Percentiles rank a stretch among this genome's conserved stretches.
Evolutionary conservation across 306 rosid genomes (phyloP).

Genomic region (Prunus dulcis): DNA sequence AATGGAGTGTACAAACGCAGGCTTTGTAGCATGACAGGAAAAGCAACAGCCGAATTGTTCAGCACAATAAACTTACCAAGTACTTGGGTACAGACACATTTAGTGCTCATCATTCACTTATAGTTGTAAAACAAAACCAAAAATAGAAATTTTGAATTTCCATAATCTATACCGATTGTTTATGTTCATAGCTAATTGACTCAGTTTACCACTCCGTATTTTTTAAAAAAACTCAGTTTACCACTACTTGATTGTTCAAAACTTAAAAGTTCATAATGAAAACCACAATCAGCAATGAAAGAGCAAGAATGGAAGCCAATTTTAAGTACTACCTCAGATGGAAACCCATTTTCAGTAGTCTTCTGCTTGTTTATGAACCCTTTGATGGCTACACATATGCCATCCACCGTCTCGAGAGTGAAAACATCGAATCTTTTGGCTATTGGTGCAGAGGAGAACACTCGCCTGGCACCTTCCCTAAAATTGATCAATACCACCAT

Average conservation of each 20-base stretch:
- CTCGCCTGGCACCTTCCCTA: conserved; percentile 50
- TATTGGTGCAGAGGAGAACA: conserved; percentile 65
- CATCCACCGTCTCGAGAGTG: conserved; percentile 70
- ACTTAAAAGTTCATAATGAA: background rate
- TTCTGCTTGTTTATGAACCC: conserved; percentile 57
- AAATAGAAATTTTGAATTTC: background rate
- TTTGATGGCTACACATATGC: conserved; percentile 31
- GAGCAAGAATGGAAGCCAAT: background rate
- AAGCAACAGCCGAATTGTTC: background rate
- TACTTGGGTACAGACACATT: background rate
- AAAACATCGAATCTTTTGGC: conserved; percentile 41
- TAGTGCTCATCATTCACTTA: background rate
- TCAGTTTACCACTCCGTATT: background rate
- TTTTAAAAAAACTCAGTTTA: background rate
- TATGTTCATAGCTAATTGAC: background rate
- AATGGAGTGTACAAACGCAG: background rate
- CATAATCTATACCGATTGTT: background rate
- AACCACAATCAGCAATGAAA: background rate
- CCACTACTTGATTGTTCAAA: background rate
- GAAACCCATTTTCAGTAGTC: conserved; percentile 53
- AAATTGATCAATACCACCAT: background rate
- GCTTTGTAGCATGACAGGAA: background rate
- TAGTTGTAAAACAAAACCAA: background rate
- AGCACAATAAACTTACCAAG: background rate
- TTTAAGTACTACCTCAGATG: conserved; percentile 51